Evolutionary conservation across 1,139 yeast species (phyloP), one percentile per base, ranked within the genome.

Genomic region (Arxiozyma slooffiae): DNA sequence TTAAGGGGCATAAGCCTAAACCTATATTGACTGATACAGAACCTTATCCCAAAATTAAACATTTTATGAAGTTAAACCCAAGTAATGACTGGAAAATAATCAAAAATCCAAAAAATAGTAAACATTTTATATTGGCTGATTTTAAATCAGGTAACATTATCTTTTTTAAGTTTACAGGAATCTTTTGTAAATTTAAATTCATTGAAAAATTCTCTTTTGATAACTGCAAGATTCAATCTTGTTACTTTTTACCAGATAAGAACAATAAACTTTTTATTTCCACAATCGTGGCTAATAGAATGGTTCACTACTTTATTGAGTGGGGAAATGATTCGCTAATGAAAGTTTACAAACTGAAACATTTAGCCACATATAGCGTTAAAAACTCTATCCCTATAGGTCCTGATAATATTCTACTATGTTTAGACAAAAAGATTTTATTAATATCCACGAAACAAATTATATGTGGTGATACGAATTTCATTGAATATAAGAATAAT

Each of bases 391-490:
- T 60, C 3, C 60, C 67, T 6, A 47, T 63, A 16, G 57, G 58
- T 14, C 42, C 48, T 7, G 54, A 57, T 39, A 55, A 52, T 41
- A 48, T 53, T 20, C 38, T 62, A 20, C 47, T 54, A 1, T 56
- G 55, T 44, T 49, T 55, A 11, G 51, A 43, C 14, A 52, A 47
- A 3, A 47, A 49, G 7, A 38, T 58, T 11, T 50, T 53, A 2
- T 34, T 62, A 3, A 52, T 63, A 2, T 57, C 62, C 11, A 61
- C 63, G 1, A 59, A 60, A 41, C 66, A 64, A 50, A 54, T 64
- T 2, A 56, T 62, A 55, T 61, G 65, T 1, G 67, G 66, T 1
- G 66, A 63, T 40, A 52, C 60, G 1, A 46, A 50, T 18, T 59
- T 55, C 39, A 21, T 48, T 47, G 14, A 47, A 50, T n/a, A 36